Percentiles rank a stretch among this genome's conserved stretches.
Conservation (phyloP, 208 protist species). For the Wallacemonas sp. region DNA sequence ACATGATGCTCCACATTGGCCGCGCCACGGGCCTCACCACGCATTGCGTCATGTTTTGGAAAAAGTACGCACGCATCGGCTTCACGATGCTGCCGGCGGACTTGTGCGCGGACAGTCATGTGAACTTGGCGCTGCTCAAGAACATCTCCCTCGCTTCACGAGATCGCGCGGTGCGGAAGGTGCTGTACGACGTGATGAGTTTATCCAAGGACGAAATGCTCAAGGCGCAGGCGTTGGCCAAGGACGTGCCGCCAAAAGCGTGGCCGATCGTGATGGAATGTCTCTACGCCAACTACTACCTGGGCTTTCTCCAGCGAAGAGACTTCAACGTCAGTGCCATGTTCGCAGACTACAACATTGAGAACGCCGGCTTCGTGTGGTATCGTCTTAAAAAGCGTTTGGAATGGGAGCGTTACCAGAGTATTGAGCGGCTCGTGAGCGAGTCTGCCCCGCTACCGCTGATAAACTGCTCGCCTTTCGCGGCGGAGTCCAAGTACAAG, state of each 20-base stretch:
- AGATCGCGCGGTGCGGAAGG: conserved; percentile 70
- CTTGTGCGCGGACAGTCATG: conserved; percentile 86
- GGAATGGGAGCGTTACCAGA: conserved; percentile 80
- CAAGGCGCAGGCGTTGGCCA: conserved; percentile 68
- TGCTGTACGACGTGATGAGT: conserved; percentile 86
- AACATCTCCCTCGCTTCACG: conserved; percentile 81
- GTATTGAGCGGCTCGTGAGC: conserved; percentile 66
- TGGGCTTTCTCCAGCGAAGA: conserved; percentile 79
- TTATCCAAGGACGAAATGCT: conserved; percentile 87
- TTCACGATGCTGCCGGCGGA: conserved; percentile 89
- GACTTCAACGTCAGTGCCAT: conserved; percentile 89
- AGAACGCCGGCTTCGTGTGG: conserved; percentile 82
- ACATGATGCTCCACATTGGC: conserved; percentile 86
- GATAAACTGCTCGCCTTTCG: conserved; percentile 47
- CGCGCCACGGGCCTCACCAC: conserved; percentile 79
- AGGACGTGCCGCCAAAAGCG: conserved; percentile 56
- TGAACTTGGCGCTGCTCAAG: conserved; percentile 82
- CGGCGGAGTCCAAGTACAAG: conserved; percentile 68
- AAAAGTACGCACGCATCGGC: conserved; percentile 87
- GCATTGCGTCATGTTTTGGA: conserved; percentile 92
- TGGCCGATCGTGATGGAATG: conserved; percentile 90
- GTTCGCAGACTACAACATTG: conserved; percentile 88
- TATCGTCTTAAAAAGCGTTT: conserved; percentile 83
- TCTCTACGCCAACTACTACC: conserved; percentile 86
- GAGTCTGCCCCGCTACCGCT: conserved; percentile 74